These are phyloP conservation scores for Fusarium nodosum DNA, from an alignment of 2,329 filamentous ascomycete species.

Conservation along the genomic window DNA sequence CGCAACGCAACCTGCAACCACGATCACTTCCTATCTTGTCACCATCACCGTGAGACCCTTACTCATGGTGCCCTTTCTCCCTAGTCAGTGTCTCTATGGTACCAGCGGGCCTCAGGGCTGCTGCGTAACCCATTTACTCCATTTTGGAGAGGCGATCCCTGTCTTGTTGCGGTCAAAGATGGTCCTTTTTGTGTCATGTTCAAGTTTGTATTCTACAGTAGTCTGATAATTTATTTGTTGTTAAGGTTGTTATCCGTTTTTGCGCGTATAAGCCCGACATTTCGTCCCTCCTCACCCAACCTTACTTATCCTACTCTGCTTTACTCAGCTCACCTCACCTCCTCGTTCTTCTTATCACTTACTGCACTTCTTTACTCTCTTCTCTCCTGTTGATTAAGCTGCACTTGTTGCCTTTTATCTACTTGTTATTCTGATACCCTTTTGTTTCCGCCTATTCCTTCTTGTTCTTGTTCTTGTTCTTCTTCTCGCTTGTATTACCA, in stretches of 20 bases:
- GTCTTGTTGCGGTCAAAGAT: constrained; percentile 29
- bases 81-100: constrained; percentile 1
- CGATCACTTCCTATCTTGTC: constrained; percentile 35
- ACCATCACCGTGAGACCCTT: constrained; percentile 26
- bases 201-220: constrained; percentile 20
- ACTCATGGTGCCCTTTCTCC: constrained; percentile 1
- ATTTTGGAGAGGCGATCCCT: constrained; percentile 24
- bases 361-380: constrained; percentile 7
- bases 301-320: not conserved
- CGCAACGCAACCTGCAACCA: constrained; percentile 10
- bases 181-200: constrained; percentile 20
- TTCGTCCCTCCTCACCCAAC: constrained; percentile 14
- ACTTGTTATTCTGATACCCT: constrained; percentile 1
- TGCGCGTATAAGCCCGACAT: constrained; percentile 31
- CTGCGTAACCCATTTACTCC: constrained; percentile 28
- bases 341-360: constrained; percentile 9
- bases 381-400: not conserved
- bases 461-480: constrained; percentile 5
- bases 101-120: constrained; percentile 33
- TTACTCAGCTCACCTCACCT: constrained; percentile 13
- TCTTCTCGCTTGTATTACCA: not conserved
- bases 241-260: constrained; percentile 13
- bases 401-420: constrained; percentile 17
- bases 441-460: not conserved
- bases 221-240: constrained; percentile 14